phyloP scores from a whole-genome alignment of 2,329 filamentous ascomycete genomes.

The Calonectria pauciramosa region DNA sequence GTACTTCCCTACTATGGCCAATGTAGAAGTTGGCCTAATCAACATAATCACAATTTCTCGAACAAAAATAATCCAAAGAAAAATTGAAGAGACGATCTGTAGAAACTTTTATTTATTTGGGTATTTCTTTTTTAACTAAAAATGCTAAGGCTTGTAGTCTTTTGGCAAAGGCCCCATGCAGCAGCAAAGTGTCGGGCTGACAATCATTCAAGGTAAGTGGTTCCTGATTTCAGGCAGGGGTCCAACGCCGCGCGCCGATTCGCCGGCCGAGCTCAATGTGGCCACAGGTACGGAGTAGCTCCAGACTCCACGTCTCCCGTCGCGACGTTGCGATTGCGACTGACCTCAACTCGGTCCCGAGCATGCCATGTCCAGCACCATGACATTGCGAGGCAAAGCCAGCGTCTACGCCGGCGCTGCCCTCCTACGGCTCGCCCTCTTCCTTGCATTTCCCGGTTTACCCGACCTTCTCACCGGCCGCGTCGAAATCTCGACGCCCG shows the following conservation, averaged over 20 bases:
- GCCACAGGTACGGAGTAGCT: constrained; percentile 38
- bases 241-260: constrained; percentile 8
- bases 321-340: constrained; percentile 34
- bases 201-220: constrained; percentile 25
- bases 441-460: constrained; percentile 84
- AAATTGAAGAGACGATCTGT: too few relatives aligned
- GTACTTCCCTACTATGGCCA: too few relatives aligned
- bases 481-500: constrained; percentile 96
- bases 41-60: too few relatives aligned
- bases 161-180: too few relatives aligned
- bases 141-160: too few relatives aligned
- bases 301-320: constrained; percentile 42
- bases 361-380: constrained; percentile 54
- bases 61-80: too few relatives aligned
- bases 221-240: constrained; percentile 32
- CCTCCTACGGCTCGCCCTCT: constrained; percentile 83
- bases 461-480: constrained; percentile 89
- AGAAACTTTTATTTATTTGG: too few relatives aligned
- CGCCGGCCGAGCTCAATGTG: constrained; percentile 46
- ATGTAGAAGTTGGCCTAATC: too few relatives aligned
- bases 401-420: constrained; percentile 82
- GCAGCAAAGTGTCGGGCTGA: too few relatives aligned
- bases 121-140: too few relatives aligned
- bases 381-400: constrained; percentile 58
- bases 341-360: constrained; percentile 37